Conservation (phyloP, 2,329 filamentous ascomycete species). For the Botrytis pseudocinerea region DNA sequence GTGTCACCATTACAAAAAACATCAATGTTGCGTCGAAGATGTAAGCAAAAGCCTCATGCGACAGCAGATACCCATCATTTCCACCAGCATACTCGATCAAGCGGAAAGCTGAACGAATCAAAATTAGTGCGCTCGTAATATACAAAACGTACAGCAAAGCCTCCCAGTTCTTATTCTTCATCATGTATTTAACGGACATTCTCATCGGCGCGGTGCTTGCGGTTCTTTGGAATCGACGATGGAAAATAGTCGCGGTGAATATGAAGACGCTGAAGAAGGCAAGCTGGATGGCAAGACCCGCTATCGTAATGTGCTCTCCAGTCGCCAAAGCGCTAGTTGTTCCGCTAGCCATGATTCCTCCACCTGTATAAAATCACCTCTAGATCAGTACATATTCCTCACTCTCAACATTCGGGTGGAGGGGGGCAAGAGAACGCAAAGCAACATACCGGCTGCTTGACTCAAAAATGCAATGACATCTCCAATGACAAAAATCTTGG, state of each 20-base stretch:
- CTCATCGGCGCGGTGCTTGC: background rate
- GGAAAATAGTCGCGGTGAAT: conserved; percentile 24
- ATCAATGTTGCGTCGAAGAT: conserved; percentile 49
- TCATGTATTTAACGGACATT: background rate
- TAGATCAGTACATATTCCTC: background rate
- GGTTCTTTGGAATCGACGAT: conserved; percentile 3
- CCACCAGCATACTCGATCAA: conserved; percentile 50
- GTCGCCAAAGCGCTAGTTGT: conserved; percentile 39
- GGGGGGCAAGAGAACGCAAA: too few species aligned
- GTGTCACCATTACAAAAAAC: conserved; percentile 42
- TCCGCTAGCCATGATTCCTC: conserved; percentile 22
- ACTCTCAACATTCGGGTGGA: background rate
- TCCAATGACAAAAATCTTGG: conserved; percentile 2
- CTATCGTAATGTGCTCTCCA: conserved; percentile 48
- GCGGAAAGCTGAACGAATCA: conserved; percentile 49
- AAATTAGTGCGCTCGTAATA: conserved; percentile 45
- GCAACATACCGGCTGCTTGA: conserved; percentile 3
- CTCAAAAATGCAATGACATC: conserved; percentile 12
- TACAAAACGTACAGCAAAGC: conserved; percentile 46
- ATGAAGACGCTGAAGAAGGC: conserved; percentile 52
- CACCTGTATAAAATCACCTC: conserved; percentile 15
- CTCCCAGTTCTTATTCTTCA: conserved; percentile 22
- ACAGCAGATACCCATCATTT: conserved; percentile 46
- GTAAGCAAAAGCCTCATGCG: conserved; percentile 49
- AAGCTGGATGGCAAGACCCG: conserved; percentile 51